Base-by-base conservation (phyloP, 176 grass and related monocot genomes). In the Avena eriantha region DNA sequence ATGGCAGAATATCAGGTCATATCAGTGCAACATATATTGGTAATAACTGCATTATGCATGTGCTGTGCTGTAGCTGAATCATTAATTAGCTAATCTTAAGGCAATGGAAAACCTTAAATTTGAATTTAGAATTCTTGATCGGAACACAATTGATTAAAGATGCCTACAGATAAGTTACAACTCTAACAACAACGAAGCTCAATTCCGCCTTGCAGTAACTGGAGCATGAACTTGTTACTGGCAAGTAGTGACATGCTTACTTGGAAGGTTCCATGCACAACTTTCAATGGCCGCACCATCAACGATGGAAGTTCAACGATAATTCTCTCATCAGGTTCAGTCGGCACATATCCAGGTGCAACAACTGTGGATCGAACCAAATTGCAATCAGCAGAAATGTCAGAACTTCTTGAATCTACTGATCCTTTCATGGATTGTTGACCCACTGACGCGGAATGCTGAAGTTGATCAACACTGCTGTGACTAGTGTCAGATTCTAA, bases 221-320 rank as follows among this genome's bases (percentile, higher is more conserved):
- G 56, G 2, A 66, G 56, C 23, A 67, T 60, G 48, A 81, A 81
- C 49, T 81, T 85, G 43, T 74, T 51, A 76, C 73, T 31, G 73
- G 73, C 18, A 54, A 73, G 15, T 49, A 63, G 24, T 31, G 47
- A 86, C 58, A 75, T 83, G 83, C 95, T 91, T 88, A 96, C 97
- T 92, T 98, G 97, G 84, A 98, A 98, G 47, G 83, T 96, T 88
- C 97, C 97, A 64, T 29, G 79, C 19, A 96, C 92, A 92, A 98
- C 97, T 85, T 98, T 96, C 90, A 98, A 84, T 50, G 94, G 97
- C 5, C 97, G 86, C 76, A 98, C 94, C 90, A 98, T 98, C 76
- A 96, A 86, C 4, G 97, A 93, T 84, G 97, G 82, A 83, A 98
- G 90, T 86, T 98, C 97, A 80, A 94, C 41, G 75, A 96, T 91